These are phyloP conservation scores for Fraxinus quadrangulata DNA, from an alignment of 257 asterid genomes.

Conservation along the genomic window DNA sequence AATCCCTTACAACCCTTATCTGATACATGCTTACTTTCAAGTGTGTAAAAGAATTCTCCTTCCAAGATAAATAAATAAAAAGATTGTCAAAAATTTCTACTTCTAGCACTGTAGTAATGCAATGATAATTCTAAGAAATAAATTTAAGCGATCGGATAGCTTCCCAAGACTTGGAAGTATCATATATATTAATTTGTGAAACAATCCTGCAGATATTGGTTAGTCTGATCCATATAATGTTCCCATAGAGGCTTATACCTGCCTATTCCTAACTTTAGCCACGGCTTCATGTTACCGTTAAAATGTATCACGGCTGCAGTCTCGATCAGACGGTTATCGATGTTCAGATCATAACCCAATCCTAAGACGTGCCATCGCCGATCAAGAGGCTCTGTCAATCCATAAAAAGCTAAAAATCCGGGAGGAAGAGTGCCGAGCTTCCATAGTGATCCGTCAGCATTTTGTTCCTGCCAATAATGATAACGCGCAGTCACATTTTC, in stretches of 20 bases:
- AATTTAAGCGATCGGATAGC: neutral
- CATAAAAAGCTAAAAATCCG: conserved; percentile 23
- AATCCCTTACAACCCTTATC: conserved; percentile 25
- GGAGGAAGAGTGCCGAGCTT: conserved; percentile 26
- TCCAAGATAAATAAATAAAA: conserved; percentile 14
- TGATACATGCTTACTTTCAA: conserved; percentile 31
- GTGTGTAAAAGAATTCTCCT: conserved; percentile 21
- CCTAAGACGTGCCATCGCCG: conserved; percentile 35
- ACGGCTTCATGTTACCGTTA: conserved; percentile 32
- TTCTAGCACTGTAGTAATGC: conserved; percentile 18
- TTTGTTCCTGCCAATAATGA: conserved; percentile 26
- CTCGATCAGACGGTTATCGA: conserved; percentile 15
- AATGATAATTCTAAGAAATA: conserved; percentile 11
- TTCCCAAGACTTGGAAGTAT: neutral
- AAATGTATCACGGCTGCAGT: conserved; percentile 30
- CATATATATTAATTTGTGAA: conserved; percentile 3
- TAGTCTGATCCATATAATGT: conserved; percentile 17
- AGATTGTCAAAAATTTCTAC: conserved; percentile 20
- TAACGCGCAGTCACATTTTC: conserved; percentile 18
- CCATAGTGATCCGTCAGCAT: conserved; percentile 24
- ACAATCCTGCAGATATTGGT: conserved; percentile 21
- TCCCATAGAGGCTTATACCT: conserved; percentile 26
- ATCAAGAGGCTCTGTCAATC: conserved; percentile 29
- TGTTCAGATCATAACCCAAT: conserved; percentile 22
- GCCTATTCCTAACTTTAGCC: conserved; percentile 26